Base-by-base conservation (phyloP, 2,329 filamentous ascomycete genomes). In the Teratosphaeria pseudoeucalypti region DNA sequence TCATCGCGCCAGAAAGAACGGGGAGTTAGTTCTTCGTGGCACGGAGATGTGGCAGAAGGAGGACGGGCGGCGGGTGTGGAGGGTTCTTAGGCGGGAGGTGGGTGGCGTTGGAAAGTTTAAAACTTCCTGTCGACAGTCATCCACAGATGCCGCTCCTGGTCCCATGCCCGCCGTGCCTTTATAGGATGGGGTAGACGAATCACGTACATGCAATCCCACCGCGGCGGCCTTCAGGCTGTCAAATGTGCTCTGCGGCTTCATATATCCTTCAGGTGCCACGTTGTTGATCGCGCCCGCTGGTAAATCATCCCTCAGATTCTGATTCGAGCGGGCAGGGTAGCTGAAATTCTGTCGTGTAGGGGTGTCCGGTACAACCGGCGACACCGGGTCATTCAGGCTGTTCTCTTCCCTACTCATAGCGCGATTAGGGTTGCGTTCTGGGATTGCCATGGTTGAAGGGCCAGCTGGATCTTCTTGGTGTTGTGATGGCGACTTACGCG, bases 191-290 rank as follows among this genome's bases (percentile, higher is more conserved):
- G 19, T 9, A 23, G 43, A 49, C 19, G 5, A n/a, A 10, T 10
- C 57, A 56, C 68, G 65, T 59, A 71, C 68, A 54, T 72, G 70
- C 14, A 72, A 34, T 5, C 69, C 70, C 39, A 67, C 64, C 2
- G 70, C 70, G 2, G 68, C 70, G 7, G 64, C 63, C 39, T 70
- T 70, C 6, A 72, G 58, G 37, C 68, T 70, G 6, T 63, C 39
- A 23, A 65, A 26, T 1, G 58, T 61, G 32, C 59, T 32, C 49
- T 34, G 43, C 29, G 27, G 58, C 19, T 23, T 55, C 49, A 23
- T n/a, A 2, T 32, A 3, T 29, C 34, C 37, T 37, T 57, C 34
- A 10, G 34, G 26, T 1, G 19, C n/a, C 9, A n/a, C 19, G 32
- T 26, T 26, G 16, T 43, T 57, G 6, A 34, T 43, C 26, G 54